Conservation (phyloP, 108 stramenopile species). For the Halocafeteria seosinensis region DNA sequence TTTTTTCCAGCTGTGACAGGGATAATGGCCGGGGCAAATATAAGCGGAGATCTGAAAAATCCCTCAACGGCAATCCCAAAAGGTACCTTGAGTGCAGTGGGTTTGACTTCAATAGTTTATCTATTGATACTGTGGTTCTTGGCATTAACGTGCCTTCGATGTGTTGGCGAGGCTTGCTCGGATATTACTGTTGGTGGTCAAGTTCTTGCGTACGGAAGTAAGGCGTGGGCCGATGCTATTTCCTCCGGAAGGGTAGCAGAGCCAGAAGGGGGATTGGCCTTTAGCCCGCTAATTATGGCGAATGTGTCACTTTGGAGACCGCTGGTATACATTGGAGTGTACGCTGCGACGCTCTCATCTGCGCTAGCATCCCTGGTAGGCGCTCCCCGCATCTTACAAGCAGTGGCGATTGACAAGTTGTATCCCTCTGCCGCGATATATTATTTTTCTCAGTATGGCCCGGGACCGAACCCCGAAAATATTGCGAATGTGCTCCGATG, state of each 20-base stretch:
- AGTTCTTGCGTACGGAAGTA: background rate
- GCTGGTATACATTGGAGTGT: constrained; percentile 49
- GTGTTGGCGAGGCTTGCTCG: constrained; percentile 23
- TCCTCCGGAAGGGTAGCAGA: background rate
- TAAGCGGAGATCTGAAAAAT: constrained; percentile 37
- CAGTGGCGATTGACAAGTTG: constrained; percentile 45
- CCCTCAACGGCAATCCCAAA: constrained; percentile 45
- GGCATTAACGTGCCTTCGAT: constrained; percentile 13
- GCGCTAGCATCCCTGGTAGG: constrained; percentile 44
- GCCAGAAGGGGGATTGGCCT: constrained; percentile 17
- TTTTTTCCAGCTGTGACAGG: constrained; percentile 63
- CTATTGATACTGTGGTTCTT: constrained; percentile 41
- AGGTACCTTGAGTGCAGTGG: constrained; percentile 40
- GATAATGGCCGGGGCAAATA: constrained; percentile 52
- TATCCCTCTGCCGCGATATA: constrained; percentile 20
- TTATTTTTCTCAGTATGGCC: constrained; percentile 2
- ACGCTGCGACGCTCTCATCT: constrained; percentile 43
- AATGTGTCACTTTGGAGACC: constrained; percentile 44
- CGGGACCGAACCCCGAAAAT: too few species aligned
- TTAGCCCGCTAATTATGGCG: constrained; percentile 17
- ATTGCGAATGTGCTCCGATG: too few species aligned
- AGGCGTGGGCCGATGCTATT: background rate
- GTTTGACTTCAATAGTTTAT: constrained; percentile 27
- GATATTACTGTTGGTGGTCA: background rate
- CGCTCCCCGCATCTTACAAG: constrained; percentile 45